phyloP scores from a whole-genome alignment of 768 basidiomycete species.

The Agrocybe chaxingu region DNA sequence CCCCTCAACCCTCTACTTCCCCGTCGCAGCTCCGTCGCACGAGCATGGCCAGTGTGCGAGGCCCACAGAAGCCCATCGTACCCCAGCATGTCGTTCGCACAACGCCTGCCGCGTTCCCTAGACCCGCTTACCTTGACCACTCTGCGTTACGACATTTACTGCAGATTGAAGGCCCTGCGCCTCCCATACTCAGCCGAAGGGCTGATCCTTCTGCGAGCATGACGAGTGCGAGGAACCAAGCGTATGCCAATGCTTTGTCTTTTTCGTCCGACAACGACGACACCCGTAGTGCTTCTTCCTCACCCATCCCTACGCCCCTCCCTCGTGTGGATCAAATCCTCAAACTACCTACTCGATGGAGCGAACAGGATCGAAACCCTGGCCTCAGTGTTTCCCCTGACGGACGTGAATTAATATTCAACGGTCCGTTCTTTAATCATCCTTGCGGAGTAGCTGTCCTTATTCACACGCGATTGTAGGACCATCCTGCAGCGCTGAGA shows the following conservation, averaged over 20 bases:
- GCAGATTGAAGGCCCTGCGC: constrained; percentile 46
- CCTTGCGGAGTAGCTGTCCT: constrained; percentile 6
- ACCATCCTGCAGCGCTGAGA: constrained; percentile 56
- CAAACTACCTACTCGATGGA: constrained; percentile 76
- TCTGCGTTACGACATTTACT: constrained; percentile 71
- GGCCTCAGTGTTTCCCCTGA: constrained; percentile 62
- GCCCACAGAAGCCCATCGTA: constrained; percentile 25
- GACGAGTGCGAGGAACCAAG: constrained; percentile 14
- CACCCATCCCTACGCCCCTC: constrained; percentile 23
- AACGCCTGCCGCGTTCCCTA: constrained; percentile 44
- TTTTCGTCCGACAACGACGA: constrained; percentile 63
- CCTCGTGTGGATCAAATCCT: constrained; percentile 40
- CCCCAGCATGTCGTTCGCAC: constrained; percentile 27
- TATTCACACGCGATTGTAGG: constrained; percentile 24
- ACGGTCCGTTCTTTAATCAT: constrained; percentile 40
- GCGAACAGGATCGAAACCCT: constrained; percentile 58
- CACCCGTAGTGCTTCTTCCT: constrained; percentile 50
- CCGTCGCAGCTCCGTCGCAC: constrained; percentile 21
- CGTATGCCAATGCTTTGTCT: constrained; percentile 29
- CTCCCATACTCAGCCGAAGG: constrained; percentile 36
- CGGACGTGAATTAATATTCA: constrained; percentile 71
- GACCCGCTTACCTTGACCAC: constrained; percentile 74
- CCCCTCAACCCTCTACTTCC: constrained; percentile 35
- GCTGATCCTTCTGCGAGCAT: constrained; percentile 20
- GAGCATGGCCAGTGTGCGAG: constrained; percentile 19